Conservation (phyloP, 257 asterid genomes). For the Mitragyna speciosa region DNA sequence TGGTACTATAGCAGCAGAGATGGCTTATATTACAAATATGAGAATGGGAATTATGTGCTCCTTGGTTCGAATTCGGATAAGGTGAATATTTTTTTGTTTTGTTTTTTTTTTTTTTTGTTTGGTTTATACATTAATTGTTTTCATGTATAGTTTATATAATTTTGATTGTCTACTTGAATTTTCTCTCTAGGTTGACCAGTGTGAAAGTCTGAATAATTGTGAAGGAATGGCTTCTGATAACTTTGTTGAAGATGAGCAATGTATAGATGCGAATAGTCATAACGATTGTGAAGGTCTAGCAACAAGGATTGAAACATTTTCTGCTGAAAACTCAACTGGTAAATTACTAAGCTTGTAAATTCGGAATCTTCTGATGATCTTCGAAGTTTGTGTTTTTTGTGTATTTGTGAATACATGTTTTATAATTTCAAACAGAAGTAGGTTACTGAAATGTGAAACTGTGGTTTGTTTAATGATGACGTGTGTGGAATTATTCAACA, state of each 20-base stretch:
- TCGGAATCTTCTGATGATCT: neutral
- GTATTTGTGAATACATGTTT: neutral
- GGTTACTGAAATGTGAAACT: neutral
- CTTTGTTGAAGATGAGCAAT: constrained; percentile 13
- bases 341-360: constrained; percentile 22
- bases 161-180: neutral
- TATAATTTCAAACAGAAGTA: neutral
- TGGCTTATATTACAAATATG: constrained; percentile 82
- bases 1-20: constrained; percentile 89
- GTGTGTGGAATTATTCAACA: neutral
- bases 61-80: constrained; percentile 46
- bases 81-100: constrained; percentile 30
- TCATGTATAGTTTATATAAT: neutral
- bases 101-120: no score
- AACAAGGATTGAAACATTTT: constrained; percentile 32
- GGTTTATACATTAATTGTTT: neutral
- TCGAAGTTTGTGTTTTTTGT: neutral
- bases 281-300: constrained; percentile 25
- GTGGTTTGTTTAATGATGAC: neutral
- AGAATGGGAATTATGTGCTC: constrained; percentile 79
- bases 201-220: constrained; percentile 13
- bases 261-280: neutral
- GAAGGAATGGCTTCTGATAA: constrained; percentile 11
- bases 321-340: constrained; percentile 43
- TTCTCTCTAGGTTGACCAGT: constrained; percentile 20